A percentile compares a stretch with the other conserved stretches of the same genome.
Conservation (phyloP, 345 rosid genomes). For the Gynandropsis gynandra region DNA sequence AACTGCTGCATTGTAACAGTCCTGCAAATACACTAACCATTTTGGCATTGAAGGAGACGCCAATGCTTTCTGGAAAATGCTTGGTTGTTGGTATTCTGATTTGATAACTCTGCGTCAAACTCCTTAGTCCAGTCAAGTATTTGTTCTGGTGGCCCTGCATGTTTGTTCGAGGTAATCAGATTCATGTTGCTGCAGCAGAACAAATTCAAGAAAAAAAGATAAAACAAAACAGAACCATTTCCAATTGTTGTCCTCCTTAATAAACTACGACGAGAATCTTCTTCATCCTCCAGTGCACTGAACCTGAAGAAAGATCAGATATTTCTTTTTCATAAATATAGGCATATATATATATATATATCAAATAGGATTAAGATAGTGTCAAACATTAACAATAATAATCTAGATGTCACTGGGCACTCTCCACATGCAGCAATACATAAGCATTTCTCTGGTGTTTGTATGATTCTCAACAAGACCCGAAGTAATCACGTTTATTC, state of each 20-base stretch:
- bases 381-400: conserved; percentile 6
- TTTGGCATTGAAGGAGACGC: conserved; percentile 99
- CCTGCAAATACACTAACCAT: conserved; percentile 44
- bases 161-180: conserved; percentile 24
- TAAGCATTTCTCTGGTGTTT: conserved; percentile 3
- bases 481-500: background rate
- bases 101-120: conserved; percentile 59
- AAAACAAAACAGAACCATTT: conserved; percentile 48
- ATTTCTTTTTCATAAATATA: conserved; percentile 1
- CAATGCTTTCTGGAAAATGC: conserved; percentile 94
- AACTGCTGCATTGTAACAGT: conserved; percentile 11
- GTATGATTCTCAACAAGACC: conserved; percentile 10
- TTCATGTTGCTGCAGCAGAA: conserved; percentile 11
- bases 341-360: background rate
- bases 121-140: conserved; percentile 90
- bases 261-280: conserved; percentile 42
- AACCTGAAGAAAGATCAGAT: conserved; percentile 40
- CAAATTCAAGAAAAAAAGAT: conserved; percentile 3
- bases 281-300: conserved; percentile 92
- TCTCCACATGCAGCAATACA: conserved; percentile 9
- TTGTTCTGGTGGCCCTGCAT: conserved; percentile 81
- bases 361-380: background rate
- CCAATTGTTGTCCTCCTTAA: conserved; percentile 90
- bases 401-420: background rate
- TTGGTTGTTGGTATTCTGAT: conserved; percentile 70